phyloP scores from a whole-genome alignment of 805 yeast species.

The Yarrowia alimentaria region DNA sequence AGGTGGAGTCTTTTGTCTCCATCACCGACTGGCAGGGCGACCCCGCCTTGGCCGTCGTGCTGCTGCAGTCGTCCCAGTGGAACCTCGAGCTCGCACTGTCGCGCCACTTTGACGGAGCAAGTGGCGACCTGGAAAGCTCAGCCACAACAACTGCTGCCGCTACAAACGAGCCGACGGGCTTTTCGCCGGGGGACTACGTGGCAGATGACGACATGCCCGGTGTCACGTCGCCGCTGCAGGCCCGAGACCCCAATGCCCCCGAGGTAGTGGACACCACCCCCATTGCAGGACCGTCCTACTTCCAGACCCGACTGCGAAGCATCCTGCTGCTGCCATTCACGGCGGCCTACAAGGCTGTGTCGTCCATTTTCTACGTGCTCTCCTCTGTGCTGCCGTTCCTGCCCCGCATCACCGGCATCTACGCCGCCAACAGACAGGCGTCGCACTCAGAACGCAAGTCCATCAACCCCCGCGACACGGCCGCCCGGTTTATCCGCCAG shows the following conservation, averaged over 20 bases:
- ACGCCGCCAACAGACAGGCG: conserved; percentile 43
- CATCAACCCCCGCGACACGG: conserved; percentile 54
- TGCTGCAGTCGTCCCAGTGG: conserved; percentile 42
- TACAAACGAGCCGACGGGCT: conserved; percentile 18
- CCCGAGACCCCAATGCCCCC: too few relatives aligned
- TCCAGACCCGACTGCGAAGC: conserved; percentile 33
- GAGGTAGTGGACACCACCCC: conserved; percentile 33
- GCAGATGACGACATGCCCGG: conserved; percentile 31
- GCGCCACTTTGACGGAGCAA: conserved; percentile 29
- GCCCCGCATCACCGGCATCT: conserved; percentile 41
- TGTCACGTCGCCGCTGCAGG: too few relatives aligned
- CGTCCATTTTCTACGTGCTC: conserved; percentile 36
- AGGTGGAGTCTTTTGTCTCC: conserved; percentile 37
- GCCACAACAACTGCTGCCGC: conserved; percentile 31
- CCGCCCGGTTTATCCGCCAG: conserved; percentile 50
- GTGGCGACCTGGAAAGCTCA: conserved; percentile 31
- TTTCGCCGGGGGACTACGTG: conserved; percentile 19
- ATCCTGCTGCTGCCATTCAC: conserved; percentile 41
- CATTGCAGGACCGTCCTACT: conserved; percentile 35
- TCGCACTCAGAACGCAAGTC: conserved; percentile 41
- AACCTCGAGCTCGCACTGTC: conserved; percentile 41
- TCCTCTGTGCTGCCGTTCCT: conserved; percentile 42
- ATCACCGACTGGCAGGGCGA: conserved; percentile 40
- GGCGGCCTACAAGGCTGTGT: conserved; percentile 38
- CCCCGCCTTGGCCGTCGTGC: conserved; percentile 35